These are phyloP conservation scores for Phytophthora agathidicida DNA, from an alignment of 352 stramenopile species.

Conservation along the genomic window DNA sequence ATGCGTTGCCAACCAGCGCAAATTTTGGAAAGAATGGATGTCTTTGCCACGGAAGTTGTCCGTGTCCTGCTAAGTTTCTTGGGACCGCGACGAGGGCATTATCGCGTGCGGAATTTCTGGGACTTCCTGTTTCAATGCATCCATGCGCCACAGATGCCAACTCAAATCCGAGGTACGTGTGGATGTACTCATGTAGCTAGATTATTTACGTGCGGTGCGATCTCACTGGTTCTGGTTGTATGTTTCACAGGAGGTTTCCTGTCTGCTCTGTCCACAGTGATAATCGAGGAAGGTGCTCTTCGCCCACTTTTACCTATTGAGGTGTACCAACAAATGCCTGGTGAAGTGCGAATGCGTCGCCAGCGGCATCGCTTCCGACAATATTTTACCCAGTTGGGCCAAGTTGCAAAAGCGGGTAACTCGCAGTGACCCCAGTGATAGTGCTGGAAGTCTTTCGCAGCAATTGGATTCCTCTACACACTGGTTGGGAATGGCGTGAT, in stretches of 20 bases:
- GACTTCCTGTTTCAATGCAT: conserved; percentile 80
- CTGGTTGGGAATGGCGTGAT: not conserved
- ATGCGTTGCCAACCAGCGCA: conserved; percentile 37
- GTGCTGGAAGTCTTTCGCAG: not conserved
- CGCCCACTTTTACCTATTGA: conserved; percentile 34
- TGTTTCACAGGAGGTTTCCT: conserved; percentile 48
- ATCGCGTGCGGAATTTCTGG: conserved; percentile 62
- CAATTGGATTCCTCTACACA: not conserved
- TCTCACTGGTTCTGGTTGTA: conserved; percentile 7
- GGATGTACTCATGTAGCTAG: not conserved
- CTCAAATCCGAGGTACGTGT: conserved; percentile 46
- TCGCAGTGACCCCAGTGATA: not conserved
- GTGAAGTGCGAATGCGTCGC: conserved; percentile 37
- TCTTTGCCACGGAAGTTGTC: conserved; percentile 48
- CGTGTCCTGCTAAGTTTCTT: conserved; percentile 58
- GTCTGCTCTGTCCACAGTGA: conserved; percentile 36
- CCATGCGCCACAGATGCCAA: conserved; percentile 60
- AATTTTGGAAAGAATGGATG: conserved; percentile 37
- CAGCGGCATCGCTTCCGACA: conserved; percentile 69
- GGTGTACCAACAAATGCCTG: conserved; percentile 41
- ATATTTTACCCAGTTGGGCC: conserved; percentile 42
- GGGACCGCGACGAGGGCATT: conserved; percentile 47
- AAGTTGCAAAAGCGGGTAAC: conserved; percentile 3
- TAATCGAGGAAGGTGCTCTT: conserved; percentile 35
- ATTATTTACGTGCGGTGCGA: not conserved